A percentile compares a stretch with the other conserved stretches of the same genome.
These are phyloP conservation scores for Limnanthes douglasii DNA, from an alignment of 345 rosid genomes.

Conservation along the genomic window DNA sequence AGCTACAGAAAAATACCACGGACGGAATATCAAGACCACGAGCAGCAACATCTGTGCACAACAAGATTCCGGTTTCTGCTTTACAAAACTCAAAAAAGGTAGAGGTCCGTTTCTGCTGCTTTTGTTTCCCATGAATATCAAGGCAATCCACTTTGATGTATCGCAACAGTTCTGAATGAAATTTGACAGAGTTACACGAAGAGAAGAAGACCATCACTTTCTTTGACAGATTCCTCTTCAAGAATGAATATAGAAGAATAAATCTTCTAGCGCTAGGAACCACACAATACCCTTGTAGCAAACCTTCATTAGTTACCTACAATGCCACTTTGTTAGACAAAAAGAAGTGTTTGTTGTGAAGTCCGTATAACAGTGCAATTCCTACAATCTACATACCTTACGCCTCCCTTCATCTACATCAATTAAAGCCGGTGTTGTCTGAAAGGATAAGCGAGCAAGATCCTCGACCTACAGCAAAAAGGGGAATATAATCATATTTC, in stretches of 20 bases:
- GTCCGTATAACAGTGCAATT: conserved; percentile 1
- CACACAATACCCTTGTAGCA: conserved; percentile 94
- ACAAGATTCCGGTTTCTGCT: conserved; percentile 82
- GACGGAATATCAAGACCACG: conserved; percentile 98
- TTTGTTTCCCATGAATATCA: conserved; percentile 91
- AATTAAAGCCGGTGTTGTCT: conserved; percentile 67
- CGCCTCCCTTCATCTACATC: conserved; percentile 92
- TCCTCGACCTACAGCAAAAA: conserved; percentile 59
- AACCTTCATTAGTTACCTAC: conserved; percentile 92
- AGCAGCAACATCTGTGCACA: conserved; percentile 97
- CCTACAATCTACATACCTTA: conserved; percentile 36
- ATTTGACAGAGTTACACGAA: conserved; percentile 91
- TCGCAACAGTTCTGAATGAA: conserved; percentile 74
- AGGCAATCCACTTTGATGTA: conserved; percentile 60
- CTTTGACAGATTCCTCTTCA: conserved; percentile 79
- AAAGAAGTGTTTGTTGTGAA: neutral
- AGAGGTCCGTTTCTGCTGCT: conserved; percentile 80
- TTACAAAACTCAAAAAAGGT: conserved; percentile 93
- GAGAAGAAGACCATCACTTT: conserved; percentile 99
- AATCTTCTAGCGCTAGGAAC: conserved; percentile 75
- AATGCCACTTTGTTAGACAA: conserved; percentile 7
- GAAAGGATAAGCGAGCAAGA: conserved; percentile 87
- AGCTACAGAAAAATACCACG: conserved; percentile 39
- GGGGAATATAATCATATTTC: neutral
- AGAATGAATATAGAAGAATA: conserved; percentile 69